Conservation (phyloP, 1,284 basidiomycete genomes). For the Irpex rosettiformis region DNA sequence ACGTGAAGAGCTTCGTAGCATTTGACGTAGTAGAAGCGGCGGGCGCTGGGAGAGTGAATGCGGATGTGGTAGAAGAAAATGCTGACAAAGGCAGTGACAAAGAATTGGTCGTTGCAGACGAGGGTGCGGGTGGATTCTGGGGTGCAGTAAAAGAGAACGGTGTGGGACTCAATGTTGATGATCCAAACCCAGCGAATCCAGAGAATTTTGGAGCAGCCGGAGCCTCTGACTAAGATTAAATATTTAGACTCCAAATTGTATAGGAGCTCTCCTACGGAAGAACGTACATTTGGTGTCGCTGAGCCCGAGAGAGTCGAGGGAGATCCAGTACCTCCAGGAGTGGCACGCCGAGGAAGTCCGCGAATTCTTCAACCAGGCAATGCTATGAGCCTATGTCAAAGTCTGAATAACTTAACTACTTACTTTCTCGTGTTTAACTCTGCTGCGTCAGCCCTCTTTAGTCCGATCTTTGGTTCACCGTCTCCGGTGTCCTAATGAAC, state of each 20-base stretch:
- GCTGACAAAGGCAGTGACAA: constrained; percentile 8
- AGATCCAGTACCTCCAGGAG: constrained; percentile 11
- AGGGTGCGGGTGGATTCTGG: constrained; percentile 8
- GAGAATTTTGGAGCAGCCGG: constrained; percentile 33
- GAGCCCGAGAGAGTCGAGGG: constrained; percentile 7
- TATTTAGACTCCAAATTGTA: background rate
- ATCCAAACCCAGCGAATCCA: constrained; percentile 49
- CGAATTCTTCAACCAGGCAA: constrained; percentile 42
- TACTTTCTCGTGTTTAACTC: constrained; percentile 50
- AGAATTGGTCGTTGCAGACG: constrained; percentile 1
- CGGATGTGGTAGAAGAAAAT: constrained; percentile 5
- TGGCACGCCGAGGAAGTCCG: constrained; percentile 48
- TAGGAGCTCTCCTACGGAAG: background rate
- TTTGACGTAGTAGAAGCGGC: constrained; percentile 28
- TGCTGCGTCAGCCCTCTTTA: constrained; percentile 55
- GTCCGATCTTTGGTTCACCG: constrained; percentile 34
- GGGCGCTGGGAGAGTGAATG: constrained; percentile 9
- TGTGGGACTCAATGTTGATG: constrained; percentile 18
- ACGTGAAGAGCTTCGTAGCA: constrained; percentile 34
- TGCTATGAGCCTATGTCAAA: constrained; percentile 13
- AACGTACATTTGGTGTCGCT: constrained; percentile 16
- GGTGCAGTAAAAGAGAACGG: constrained; percentile 20
- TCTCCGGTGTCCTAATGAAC: constrained; percentile 34
- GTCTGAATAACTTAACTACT: constrained; percentile 20
- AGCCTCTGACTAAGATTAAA: background rate